phyloP scores from a whole-genome alignment of 176 grass and related monocot species.

The Pontederia crassipes region DNA sequence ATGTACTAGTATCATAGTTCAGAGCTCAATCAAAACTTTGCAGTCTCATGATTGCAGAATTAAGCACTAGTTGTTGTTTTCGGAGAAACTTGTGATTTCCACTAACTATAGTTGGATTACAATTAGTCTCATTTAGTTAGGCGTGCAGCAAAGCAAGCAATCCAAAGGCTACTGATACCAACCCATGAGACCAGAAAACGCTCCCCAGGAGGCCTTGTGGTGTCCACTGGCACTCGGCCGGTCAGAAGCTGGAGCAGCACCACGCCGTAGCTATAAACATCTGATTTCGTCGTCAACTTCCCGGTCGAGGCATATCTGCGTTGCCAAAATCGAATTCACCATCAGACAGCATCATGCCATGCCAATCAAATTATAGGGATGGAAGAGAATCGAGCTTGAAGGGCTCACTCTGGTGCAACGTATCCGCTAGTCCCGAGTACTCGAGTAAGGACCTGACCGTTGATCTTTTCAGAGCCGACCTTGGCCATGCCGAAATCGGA shows the following conservation, averaged over 20 bases:
- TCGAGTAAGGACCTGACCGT: slow-evolving; percentile 71
- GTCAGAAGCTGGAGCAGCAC: slow-evolving; percentile 83
- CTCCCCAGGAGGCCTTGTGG: slow-evolving; percentile 55
- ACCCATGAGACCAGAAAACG: slow-evolving; percentile 91
- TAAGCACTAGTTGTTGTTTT: no score
- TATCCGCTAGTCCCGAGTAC: slow-evolving; percentile 87
- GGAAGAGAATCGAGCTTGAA: background rate
- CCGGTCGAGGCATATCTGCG: slow-evolving; percentile 73
- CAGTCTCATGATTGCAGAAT: no score
- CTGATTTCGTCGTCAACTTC: slow-evolving; percentile 88
- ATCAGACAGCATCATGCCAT: background rate
- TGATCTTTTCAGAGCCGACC: slow-evolving; percentile 64
- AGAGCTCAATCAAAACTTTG: no score
- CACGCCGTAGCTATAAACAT: slow-evolving; percentile 82
- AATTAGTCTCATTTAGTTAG: no score
- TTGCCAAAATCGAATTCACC: background rate
- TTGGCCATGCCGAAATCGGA: slow-evolving; percentile 75
- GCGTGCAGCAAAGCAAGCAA: background rate
- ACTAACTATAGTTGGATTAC: no score
- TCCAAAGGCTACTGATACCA: slow-evolving; percentile 1
- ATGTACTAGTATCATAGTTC: no score
- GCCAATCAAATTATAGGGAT: background rate
- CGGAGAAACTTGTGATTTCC: no score
- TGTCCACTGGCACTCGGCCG: slow-evolving; percentile 62
- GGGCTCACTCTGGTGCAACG: slow-evolving; percentile 61